phyloP scores from a whole-genome alignment of 805 yeast genomes.

The Cyberlindnera petersonii region DNA sequence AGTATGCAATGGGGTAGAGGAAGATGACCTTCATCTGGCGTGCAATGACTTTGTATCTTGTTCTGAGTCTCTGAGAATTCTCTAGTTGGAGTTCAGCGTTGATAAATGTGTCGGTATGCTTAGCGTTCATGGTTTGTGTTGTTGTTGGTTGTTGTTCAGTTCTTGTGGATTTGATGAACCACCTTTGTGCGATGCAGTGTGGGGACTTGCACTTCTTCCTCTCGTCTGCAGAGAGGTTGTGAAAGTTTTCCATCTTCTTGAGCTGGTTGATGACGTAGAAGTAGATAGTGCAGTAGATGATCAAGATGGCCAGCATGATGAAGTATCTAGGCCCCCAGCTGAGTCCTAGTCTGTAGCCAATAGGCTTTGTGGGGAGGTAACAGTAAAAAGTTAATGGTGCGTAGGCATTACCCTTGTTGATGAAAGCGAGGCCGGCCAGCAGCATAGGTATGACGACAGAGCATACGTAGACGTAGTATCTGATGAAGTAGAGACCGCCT shows the following conservation, averaged over 20 bases:
- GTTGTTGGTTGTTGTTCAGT: not conserved
- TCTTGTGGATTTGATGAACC: slow-evolving; percentile 2
- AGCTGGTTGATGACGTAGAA: slow-evolving; percentile 60
- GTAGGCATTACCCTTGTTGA: slow-evolving; percentile 49
- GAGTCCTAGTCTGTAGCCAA: slow-evolving; percentile 68
- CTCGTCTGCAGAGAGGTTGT: not conserved
- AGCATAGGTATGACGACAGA: slow-evolving; percentile 60
- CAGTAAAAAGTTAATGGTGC: slow-evolving; percentile 69
- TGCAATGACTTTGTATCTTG: slow-evolving; percentile 61
- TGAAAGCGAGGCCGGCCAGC: slow-evolving; percentile 70
- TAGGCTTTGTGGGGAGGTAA: slow-evolving; percentile 66
- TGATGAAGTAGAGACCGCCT: slow-evolving; percentile 65
- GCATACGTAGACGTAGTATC: slow-evolving; percentile 54
- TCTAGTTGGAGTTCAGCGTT: slow-evolving; percentile 24
- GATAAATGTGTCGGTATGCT: slow-evolving; percentile 13
- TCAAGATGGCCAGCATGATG: slow-evolving; percentile 56
- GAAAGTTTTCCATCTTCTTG: slow-evolving; percentile 18
- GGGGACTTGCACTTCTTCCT: not conserved
- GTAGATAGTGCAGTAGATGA: slow-evolving; percentile 68
- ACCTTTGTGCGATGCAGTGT: not conserved
- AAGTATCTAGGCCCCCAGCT: slow-evolving; percentile 82
- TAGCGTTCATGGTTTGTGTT: not conserved
- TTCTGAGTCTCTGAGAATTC: slow-evolving; percentile 43
- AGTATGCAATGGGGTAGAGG: slow-evolving; percentile 79
- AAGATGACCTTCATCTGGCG: slow-evolving; percentile 78